Base-by-base conservation (phyloP, 805 yeast genomes). In the Wickerhamiella vanderwaltii region DNA sequence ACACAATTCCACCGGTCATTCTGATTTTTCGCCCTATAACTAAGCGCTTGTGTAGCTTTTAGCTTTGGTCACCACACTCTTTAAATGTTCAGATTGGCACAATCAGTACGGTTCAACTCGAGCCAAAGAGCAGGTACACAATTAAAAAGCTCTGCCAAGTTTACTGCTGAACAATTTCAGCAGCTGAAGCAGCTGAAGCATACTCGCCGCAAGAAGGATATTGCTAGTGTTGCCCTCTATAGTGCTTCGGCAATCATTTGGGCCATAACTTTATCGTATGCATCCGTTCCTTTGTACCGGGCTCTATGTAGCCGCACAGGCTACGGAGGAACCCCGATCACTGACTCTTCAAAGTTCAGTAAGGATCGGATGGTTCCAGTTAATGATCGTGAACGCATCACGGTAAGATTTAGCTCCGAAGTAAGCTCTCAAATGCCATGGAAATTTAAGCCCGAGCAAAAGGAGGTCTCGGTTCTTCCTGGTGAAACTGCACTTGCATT, bases 401-500 rank as follows among this genome's bases (percentile, higher is more conserved):
- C 81, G 49, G 73, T 91, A n/a, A 72, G 79, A 9, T 91, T 91
- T 58, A 84, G 95, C 7, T 82, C 95, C 29, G 96, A 86, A 58
- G 87, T 91, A 0, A 81, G 95, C 1, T 80, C 86, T 12, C 71
- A 82, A 34, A 66, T 91, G 48, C 97, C 97, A 9, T 91, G 98
- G 98, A 81, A 75, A 50, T 88, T 91, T 63, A 73, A 76, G 15
- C 98, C 98, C 9, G 88, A 85, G 60, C 98, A 91, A 57, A 69
- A 88, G 48, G 95, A 87, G 59, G 97, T 91, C 1, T 75, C 76
- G 51, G 80, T 91, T 17, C 76, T 85, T 7, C 98, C 98, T 1
- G 98, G 98, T 17, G 98, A 91, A 61, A 91, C 98, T 2, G 98
- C 98, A 0, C 66, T 91, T 46, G 96, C 95, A 0, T 91, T 91